A percentile compares a stretch with the other conserved stretches of the same genome.
These are phyloP conservation scores for Scopulariopsis brevicaulis DNA, from an alignment of 2,329 filamentous ascomycete genomes.

Conservation along the genomic window DNA sequence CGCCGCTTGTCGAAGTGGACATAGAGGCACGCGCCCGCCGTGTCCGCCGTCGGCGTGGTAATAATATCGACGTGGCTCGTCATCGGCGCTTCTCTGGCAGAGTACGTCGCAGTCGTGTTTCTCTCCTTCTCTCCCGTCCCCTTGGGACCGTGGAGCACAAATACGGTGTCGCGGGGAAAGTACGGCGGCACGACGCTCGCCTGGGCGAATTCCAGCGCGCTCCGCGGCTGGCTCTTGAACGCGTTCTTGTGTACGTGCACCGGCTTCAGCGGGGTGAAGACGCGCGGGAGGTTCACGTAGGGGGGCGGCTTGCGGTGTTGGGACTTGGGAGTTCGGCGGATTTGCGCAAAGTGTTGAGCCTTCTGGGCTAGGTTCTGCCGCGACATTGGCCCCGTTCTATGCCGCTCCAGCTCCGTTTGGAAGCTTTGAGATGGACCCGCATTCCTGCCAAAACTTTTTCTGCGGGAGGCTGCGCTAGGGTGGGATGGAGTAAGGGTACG, in stretches of 20 bases:
- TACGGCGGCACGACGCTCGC: background rate
- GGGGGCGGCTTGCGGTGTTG: background rate
- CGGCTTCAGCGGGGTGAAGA: background rate
- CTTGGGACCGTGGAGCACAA: conserved; percentile 5
- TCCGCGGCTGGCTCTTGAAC: background rate
- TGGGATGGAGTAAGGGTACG: background rate
- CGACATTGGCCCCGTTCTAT: background rate
- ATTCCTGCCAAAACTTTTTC: background rate
- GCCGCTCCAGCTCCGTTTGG: background rate
- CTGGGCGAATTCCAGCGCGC: background rate
- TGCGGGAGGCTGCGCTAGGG: background rate
- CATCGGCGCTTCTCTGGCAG: conserved; percentile 40
- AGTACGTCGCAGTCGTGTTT: background rate
- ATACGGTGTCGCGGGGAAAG: conserved; percentile 7
- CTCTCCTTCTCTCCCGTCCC: background rate
- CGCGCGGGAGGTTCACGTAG: background rate
- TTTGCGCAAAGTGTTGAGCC: background rate
- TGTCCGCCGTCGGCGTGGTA: conserved; percentile 79
- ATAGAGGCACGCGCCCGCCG: conserved; percentile 64
- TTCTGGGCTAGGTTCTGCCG: background rate
- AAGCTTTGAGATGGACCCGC: background rate
- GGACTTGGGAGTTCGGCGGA: background rate
- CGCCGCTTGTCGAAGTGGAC: conserved; percentile 72
- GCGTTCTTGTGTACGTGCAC: background rate
- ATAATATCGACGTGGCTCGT: conserved; percentile 63